phyloP scores from a whole-genome alignment of 139 green algal species.

The Astrephomene gubernaculifera region DNA sequence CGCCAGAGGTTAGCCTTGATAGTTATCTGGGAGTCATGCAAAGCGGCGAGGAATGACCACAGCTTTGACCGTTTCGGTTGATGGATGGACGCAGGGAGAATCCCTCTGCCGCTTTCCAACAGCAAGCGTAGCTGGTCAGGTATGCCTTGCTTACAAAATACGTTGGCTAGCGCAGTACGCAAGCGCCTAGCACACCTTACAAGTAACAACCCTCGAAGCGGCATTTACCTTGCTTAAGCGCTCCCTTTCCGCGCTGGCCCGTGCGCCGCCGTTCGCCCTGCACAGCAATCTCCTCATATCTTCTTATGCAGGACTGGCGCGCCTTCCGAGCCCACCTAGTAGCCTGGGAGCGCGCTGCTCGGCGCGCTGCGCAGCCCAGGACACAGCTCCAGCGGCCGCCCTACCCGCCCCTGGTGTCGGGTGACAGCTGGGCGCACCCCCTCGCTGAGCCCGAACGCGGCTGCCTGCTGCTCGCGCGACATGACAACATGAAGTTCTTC shows the following conservation, averaged over 20 bases:
- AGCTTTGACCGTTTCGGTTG: background rate
- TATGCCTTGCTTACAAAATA: background rate
- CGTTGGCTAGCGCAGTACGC: background rate
- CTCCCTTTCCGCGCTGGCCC: background rate
- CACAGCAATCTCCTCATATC: too few relatives aligned
- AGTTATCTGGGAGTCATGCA: background rate
- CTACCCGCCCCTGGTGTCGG: background rate
- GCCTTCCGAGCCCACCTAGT: slow-evolving; percentile 56
- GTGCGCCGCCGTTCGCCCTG: background rate
- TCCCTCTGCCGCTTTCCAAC: background rate
- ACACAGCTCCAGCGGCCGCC: background rate
- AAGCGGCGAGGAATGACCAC: background rate
- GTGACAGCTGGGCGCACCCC: slow-evolving; percentile 32
- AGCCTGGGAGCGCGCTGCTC: slow-evolving; percentile 20
- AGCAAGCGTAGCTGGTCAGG: background rate
- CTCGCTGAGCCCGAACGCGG: slow-evolving; percentile 49
- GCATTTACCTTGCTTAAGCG: background rate
- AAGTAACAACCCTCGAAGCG: too few relatives aligned
- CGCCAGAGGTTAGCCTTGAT: background rate
- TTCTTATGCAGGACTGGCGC: slow-evolving; percentile 47
- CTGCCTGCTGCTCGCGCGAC: slow-evolving; percentile 56
- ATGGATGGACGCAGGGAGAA: background rate
- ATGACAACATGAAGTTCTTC: slow-evolving; percentile 49
- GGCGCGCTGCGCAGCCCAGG: background rate
- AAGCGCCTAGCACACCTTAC: background rate